Evolutionary conservation across 306 rosid genomes (phyloP).

Genomic region (Trifolium pratense): DNA sequence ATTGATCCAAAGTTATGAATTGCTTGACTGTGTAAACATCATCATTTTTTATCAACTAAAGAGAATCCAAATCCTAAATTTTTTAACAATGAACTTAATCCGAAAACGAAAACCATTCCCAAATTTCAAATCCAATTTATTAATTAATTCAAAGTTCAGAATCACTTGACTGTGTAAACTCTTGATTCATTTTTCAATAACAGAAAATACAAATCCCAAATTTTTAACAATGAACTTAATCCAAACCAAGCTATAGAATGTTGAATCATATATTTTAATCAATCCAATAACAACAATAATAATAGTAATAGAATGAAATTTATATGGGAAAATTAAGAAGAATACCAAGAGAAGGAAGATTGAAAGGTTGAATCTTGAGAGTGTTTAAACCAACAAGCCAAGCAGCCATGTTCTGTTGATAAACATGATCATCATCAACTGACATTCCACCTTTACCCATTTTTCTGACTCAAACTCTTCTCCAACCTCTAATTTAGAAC

Average conservation of each 20-base stretch:
- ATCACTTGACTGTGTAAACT: background rate
- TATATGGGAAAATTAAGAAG: no score
- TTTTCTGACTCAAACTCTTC: conserved; percentile 21
- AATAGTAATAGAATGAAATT: no score
- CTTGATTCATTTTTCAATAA: background rate
- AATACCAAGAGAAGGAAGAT: conserved; percentile 62
- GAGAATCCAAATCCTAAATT: background rate
- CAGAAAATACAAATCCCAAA: background rate
- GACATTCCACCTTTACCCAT: conserved; percentile 87
- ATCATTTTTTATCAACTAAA: no score
- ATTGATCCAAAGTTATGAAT: background rate
- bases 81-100: background rate
- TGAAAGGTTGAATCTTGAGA: conserved; percentile 87
- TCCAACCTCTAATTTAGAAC: background rate
- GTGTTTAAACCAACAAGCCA: conserved; percentile 79
- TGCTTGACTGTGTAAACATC: background rate
- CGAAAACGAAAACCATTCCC: background rate
- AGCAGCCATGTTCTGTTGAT: conserved; percentile 84
- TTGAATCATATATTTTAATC: no score
- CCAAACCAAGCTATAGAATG: background rate
- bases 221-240: background rate
- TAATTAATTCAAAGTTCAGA: background rate
- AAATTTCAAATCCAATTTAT: background rate
- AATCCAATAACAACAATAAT: no score
- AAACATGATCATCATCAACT: conserved; percentile 48